Conservation (phyloP, 805 yeast species). For the Zygosaccharomyces pseudorouxii region DNA sequence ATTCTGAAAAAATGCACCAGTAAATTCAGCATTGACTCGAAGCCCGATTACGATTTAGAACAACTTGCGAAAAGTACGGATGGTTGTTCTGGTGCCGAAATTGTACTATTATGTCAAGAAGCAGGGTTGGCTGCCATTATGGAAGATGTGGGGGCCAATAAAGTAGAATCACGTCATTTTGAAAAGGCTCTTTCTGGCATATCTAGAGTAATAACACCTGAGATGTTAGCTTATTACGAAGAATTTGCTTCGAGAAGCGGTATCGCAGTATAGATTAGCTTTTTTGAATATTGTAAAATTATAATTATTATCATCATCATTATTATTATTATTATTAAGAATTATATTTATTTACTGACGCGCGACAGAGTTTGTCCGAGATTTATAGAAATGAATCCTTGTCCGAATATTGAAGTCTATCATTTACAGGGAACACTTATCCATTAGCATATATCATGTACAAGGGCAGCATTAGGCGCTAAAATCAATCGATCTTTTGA, state of each 20-base stretch:
- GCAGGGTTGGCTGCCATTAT: constrained; percentile 93
- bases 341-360: not conserved
- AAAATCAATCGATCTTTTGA: not conserved
- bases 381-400: not conserved
- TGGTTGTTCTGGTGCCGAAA: constrained; percentile 97
- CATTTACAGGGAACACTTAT: not conserved
- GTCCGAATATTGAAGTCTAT: not conserved
- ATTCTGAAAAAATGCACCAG: constrained; percentile 66
- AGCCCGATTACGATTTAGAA: constrained; percentile 44
- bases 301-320: not conserved
- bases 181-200: constrained; percentile 63
- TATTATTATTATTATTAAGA: not conserved
- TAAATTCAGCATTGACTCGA: constrained; percentile 50
- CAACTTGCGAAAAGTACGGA: constrained; percentile 61
- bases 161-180: constrained; percentile 64
- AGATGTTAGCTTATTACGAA: constrained; percentile 73
- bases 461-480: not conserved
- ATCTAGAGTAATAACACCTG: constrained; percentile 75
- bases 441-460: not conserved
- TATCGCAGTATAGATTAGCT: constrained; percentile 21
- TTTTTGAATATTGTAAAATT: not conserved
- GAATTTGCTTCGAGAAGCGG: constrained; percentile 44
- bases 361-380: constrained; percentile 1
- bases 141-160: constrained; percentile 55
- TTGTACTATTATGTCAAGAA: constrained; percentile 86